Conservation (phyloP, 228 moss, liverwort and hornwort genomes). For the Sphagnum fallax region DNA sequence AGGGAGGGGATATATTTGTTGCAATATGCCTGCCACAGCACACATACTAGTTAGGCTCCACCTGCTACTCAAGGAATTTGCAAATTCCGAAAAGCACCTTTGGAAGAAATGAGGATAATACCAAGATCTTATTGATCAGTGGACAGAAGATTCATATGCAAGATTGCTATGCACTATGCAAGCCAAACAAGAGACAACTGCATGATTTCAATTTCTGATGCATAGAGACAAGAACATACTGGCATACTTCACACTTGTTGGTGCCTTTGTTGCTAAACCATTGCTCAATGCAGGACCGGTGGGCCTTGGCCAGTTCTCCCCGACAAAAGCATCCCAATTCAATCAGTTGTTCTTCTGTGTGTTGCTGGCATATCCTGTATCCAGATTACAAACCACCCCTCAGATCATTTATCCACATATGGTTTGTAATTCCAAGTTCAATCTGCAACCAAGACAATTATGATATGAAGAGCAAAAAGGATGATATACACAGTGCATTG, state of each 20-base stretch:
- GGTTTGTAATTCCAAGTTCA: not conserved
- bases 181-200: not conserved
- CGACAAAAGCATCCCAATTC: constrained; percentile 86
- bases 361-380: constrained; percentile 82
- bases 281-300: constrained; percentile 72
- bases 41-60: not conserved
- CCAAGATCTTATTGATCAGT: too few relatives aligned
- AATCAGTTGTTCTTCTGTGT: constrained; percentile 67
- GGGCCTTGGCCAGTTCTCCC: constrained; percentile 88
- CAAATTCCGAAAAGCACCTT: not conserved
- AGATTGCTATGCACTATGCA: not conserved
- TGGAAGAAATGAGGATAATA: not conserved
- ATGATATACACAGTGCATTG: not conserved
- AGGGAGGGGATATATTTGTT: constrained; percentile 59
- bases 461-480: not conserved
- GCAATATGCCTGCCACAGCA: constrained; percentile 57
- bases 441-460: not conserved
- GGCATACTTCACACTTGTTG: constrained; percentile 96
- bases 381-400: not conserved
- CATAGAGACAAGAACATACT: constrained; percentile 37
- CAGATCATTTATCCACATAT: not conserved
- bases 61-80: not conserved
- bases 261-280: constrained; percentile 96
- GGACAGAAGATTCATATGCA: too few relatives aligned
- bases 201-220: not conserved